Percentiles rank a stretch among this genome's conserved stretches.
phyloP scores from a whole-genome alignment of 495 filamentous ascomycete genomes.

The Aspergillus nanangensis region DNA sequence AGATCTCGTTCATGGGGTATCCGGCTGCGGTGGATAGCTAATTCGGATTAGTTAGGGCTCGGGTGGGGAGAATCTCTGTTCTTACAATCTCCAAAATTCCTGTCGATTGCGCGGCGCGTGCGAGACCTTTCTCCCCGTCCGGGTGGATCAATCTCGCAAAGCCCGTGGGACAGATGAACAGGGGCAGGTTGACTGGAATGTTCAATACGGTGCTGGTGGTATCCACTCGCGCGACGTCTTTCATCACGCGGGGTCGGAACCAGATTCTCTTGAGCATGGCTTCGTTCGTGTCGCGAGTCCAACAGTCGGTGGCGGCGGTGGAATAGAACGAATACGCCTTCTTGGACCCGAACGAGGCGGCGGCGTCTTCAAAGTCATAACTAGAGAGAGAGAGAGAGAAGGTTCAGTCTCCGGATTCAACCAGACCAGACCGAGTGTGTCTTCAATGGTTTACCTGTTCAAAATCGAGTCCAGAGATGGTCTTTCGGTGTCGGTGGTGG shows the following conservation, averaged over 20 bases:
- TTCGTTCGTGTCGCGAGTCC: constrained; percentile 50
- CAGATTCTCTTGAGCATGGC: constrained; percentile 48
- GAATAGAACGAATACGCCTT: constrained; percentile 74
- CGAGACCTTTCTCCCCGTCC: constrained; percentile 59
- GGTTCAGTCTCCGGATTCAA: too few relatives aligned
- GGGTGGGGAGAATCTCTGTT: too few relatives aligned
- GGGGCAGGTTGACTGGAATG: constrained; percentile 52
- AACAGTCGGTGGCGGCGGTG: constrained; percentile 64
- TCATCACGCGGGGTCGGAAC: constrained; percentile 63
- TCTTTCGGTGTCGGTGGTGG: too few relatives aligned
- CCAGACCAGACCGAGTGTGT: too few relatives aligned
- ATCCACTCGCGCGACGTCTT: constrained; percentile 51
- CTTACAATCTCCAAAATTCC: too few relatives aligned
- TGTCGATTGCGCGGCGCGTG: constrained; percentile 41
- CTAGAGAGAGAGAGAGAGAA: too few relatives aligned
- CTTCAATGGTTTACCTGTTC: too few relatives aligned
- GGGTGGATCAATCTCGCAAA: constrained; percentile 59
- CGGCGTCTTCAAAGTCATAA: constrained; percentile 64
- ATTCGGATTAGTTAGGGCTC: too few relatives aligned
- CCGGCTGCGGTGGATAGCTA: constrained; percentile 50
- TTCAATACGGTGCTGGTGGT: constrained; percentile 54
- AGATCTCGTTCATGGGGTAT: constrained; percentile 52
- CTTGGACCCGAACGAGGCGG: constrained; percentile 45
- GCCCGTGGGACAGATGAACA: constrained; percentile 55
- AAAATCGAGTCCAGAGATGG: constrained; percentile 58